These are phyloP conservation scores for Mycena amicta DNA, from an alignment of 768 basidiomycete genomes.

Conservation along the genomic window DNA sequence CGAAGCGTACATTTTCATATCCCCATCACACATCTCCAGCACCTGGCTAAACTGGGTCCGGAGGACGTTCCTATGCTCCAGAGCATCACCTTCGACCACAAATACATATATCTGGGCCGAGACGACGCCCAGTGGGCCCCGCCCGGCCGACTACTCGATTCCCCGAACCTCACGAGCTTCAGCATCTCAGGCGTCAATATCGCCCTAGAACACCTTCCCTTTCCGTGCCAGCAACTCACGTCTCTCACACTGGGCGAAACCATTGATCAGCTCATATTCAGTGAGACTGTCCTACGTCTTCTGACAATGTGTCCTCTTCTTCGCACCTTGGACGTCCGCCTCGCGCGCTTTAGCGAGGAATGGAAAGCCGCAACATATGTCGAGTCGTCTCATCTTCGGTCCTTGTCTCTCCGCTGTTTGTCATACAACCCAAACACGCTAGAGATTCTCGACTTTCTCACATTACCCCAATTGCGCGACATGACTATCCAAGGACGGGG, in stretches of 20 bases:
- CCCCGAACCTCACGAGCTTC: background rate
- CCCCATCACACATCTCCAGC: background rate
- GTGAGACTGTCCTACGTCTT: background rate
- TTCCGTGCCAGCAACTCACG: background rate
- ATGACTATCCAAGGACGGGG: background rate
- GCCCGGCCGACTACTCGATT: background rate
- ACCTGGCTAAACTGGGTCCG: background rate
- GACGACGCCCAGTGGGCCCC: background rate
- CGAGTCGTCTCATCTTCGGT: background rate
- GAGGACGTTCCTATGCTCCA: background rate
- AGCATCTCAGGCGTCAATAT: background rate
- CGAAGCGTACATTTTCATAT: background rate
- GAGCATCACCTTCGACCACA: background rate
- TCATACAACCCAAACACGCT: background rate
- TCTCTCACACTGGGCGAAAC: background rate
- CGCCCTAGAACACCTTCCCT: background rate
- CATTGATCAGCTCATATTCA: background rate
- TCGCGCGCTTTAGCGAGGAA: background rate
- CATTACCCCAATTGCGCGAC: background rate
- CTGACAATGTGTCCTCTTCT: background rate
- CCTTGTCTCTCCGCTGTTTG: background rate
- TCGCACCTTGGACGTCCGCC: background rate
- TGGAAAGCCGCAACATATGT: background rate
- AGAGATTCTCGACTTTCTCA: background rate
- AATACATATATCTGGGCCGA: too few relatives aligned